Evolutionary conservation across 371 early-diverging fungal genomes (phyloP).

Genomic region (Haplosporangium sp.): DNA sequence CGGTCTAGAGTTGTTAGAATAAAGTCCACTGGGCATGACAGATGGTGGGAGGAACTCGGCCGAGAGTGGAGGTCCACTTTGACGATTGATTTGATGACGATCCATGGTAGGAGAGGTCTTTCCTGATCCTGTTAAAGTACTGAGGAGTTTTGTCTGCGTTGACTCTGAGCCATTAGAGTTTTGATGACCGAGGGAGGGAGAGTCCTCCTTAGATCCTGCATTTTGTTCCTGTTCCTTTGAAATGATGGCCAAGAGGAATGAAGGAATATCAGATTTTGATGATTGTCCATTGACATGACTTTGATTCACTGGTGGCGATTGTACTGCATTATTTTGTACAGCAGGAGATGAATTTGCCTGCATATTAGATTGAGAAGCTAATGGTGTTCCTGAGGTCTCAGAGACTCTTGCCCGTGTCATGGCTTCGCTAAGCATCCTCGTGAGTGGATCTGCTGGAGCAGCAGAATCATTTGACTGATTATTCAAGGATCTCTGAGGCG

Average conservation of each 20-base stretch:
- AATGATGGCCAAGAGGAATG: conserved; percentile 44
- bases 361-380: conserved; percentile 17
- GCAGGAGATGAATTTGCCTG: not conserved
- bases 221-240: conserved; percentile 34
- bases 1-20: conserved; percentile 15
- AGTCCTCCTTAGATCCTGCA: conserved; percentile 12
- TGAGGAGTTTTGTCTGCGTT: conserved; percentile 23
- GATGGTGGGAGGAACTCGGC: conserved; percentile 51
- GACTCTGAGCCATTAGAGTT: conserved; percentile 18
- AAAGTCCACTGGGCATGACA: conserved; percentile 49
- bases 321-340: conserved; percentile 1
- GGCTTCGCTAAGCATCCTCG: conserved; percentile 42
- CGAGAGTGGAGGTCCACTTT: conserved; percentile 39
- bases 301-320: not conserved
- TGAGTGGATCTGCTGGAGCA: conserved; percentile 30
- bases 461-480: not conserved
- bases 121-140: conserved; percentile 23
- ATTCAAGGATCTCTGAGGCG: not conserved
- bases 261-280: conserved; percentile 32
- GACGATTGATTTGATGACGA: conserved; percentile 2
- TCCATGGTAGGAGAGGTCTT: conserved; percentile 7
- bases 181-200: conserved; percentile 29
- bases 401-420: conserved; percentile 49
- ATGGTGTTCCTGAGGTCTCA: conserved; percentile 43
- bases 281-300: not conserved